Conservation (phyloP, 2,329 filamentous ascomycete species). For the Apiospora hydei region DNA sequence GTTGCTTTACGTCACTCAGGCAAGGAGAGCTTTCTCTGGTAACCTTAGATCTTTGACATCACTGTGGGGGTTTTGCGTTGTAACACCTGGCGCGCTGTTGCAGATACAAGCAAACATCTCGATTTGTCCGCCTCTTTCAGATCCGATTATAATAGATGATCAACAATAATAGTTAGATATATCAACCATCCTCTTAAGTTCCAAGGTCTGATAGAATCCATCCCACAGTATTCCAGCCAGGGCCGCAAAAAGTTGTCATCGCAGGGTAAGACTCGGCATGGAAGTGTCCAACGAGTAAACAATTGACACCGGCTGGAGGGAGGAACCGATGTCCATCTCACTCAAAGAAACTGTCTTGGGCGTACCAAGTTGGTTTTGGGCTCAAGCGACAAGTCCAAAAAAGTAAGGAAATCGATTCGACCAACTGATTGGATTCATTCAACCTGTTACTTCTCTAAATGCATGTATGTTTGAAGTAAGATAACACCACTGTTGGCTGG, state of each 20-base stretch:
- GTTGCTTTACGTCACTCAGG: conserved; percentile 3
- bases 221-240: neutral
- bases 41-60: neutral
- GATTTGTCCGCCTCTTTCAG: neutral
- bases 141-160: neutral
- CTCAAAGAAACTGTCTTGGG: neutral
- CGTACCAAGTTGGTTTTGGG: neutral
- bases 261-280: neutral
- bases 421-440: too few species aligned
- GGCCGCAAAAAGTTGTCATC: neutral
- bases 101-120: neutral
- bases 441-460: too few species aligned
- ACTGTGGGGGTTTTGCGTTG: neutral
- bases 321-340: neutral
- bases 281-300: too few species aligned
- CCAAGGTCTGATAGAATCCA: neutral
- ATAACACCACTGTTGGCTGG: neutral
- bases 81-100: neutral
- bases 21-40: neutral
- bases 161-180: too few species aligned
- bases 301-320: neutral
- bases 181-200: neutral
- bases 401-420: too few species aligned
- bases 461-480: neutral
- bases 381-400: neutral